Evolutionary conservation across 306 rosid genomes (phyloP), one percentile per base, ranked within the genome.

Genomic region (Casuarina equisetifolia): DNA sequence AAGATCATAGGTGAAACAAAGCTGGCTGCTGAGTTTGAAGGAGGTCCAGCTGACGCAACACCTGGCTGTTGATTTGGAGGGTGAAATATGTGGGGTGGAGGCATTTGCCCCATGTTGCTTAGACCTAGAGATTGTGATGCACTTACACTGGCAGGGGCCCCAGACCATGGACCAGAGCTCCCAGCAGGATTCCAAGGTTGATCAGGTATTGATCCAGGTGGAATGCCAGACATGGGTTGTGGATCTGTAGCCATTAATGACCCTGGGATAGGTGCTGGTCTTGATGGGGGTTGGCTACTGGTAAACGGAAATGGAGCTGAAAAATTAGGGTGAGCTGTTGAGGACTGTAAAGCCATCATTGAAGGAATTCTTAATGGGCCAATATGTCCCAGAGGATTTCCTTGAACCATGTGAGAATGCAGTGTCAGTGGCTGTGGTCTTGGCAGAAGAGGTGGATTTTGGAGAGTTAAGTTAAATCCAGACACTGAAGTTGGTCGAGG

Each of bases 311-410:
- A 78, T 13, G 90, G 79, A 82, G 46, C 76, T 81, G 91, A 76
- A 82, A 78, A 74, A 83, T 76, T 82, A 66, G 88, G 70, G 70
- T 81, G 84, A 75, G 81, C 85, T 9, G 82, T 77, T 52, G 88
- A 63, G 71, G 84, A 80, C 78, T 81, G 94, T 44, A 81, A 74
- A 74, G 82, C 70, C 38, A 76, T 3, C 67, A 73, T 43, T 74
- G 89, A 85, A 70, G 82, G 81, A 86, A 81, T 83, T 84, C 93
- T 81, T 6, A 81, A 85, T n/a, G 78, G 82, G n/a, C 91, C 88
- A 81, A 70, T 49, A 61, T 82, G 86, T 75, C 89, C 85, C 42
- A 80, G 54, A 43, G 82, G 81, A 72, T 48, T 55, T 63, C 83
- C 54, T 62, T 86, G 94, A 76, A 80, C 48, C 84, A 86, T 80